Evolutionary conservation across 805 yeast genomes (phyloP), one percentile per base, ranked within the genome.

Genomic region (Henningerozyma blattae): DNA sequence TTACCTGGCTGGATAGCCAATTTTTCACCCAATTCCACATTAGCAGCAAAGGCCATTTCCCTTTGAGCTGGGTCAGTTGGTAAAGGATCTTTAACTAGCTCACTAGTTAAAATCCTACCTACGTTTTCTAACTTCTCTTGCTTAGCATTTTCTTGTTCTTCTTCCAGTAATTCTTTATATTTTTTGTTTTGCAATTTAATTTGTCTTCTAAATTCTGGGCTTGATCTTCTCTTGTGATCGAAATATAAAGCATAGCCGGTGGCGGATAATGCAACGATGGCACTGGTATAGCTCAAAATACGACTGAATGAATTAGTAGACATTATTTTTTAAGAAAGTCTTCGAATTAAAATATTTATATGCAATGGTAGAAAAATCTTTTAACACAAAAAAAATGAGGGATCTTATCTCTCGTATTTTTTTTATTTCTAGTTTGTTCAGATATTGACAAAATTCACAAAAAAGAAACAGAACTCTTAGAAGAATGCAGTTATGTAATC

Each of bases 161-260:
- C 34, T 32, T 7, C 22, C 28, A 18, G 31, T 30, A 52, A 75
- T 75, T 40, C 68, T 67, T 46, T 79, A 81, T 48, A 70, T 67
- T 50, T 68, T 70, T 25, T 31, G n/a, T 27, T 15, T 13, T 27
- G 29, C 17, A 72, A 74, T 51, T 72, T 72, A 51, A 89, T 68
- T 32, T 70, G 56, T 50, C 71, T 75, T 68, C 98, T 82, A 70
- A 91, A 93, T 37, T 73, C 81, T 15, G 81, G 59, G 37, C 80
- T 75, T 60, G 68, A 67, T 64, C 97, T 82, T 64, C 98, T 84
- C 61, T 71, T 70, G 67, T 86, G 82, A 64, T 91, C 99, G 53
- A 93, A 93, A 65, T 84, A 91, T 26, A 75, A 64, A 36, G 89
- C 83, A 62, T 91, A 89, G 14, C 82, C 85, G 32, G 75, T 57